Conservation (phyloP, 371 early-diverging fungal species). For the Lichtheimia hyalospora region DNA sequence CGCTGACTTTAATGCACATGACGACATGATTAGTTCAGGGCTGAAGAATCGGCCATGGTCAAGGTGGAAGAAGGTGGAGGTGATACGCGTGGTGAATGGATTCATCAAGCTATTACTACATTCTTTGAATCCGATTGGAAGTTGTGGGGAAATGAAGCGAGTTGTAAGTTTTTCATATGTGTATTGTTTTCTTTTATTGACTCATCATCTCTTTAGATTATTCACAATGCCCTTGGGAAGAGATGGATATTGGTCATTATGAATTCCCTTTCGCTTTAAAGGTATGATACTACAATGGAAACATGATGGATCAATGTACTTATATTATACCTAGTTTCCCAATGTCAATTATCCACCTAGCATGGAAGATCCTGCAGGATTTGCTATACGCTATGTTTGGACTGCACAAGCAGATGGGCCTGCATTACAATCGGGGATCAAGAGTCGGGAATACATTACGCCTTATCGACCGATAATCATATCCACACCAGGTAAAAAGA, state of each 20-base stretch:
- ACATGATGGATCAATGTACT: too few relatives aligned
- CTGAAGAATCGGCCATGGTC: conserved; percentile 50
- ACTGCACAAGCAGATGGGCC: conserved; percentile 58
- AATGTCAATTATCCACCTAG: conserved; percentile 54
- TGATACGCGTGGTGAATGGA: conserved; percentile 38
- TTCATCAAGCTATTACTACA: conserved; percentile 45
- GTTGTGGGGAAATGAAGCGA: conserved; percentile 43
- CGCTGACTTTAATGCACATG: not conserved
- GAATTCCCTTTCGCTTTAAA: conserved; percentile 62
- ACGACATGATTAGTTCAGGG: conserved; percentile 35
- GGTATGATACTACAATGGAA: conserved; percentile 27
- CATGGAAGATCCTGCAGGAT: conserved; percentile 47
- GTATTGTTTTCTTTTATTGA: too few relatives aligned
- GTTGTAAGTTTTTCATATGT: conserved; percentile 22
- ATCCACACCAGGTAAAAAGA: conserved; percentile 30
- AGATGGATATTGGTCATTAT: conserved; percentile 52
- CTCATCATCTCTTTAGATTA: conserved; percentile 16
- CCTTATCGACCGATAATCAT: conserved; percentile 51
- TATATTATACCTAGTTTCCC: conserved; percentile 29
- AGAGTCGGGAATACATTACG: conserved; percentile 49
- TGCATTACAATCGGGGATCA: conserved; percentile 41
- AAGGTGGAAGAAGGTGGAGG: conserved; percentile 40
- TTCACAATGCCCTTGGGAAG: conserved; percentile 55
- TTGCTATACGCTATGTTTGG: conserved; percentile 53
- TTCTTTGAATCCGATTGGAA: conserved; percentile 51